Evolutionary conservation across 495 filamentous ascomycete species (phyloP), one percentile per base, ranked within the genome.

Genomic region (Friedmanniomyces simplex): DNA sequence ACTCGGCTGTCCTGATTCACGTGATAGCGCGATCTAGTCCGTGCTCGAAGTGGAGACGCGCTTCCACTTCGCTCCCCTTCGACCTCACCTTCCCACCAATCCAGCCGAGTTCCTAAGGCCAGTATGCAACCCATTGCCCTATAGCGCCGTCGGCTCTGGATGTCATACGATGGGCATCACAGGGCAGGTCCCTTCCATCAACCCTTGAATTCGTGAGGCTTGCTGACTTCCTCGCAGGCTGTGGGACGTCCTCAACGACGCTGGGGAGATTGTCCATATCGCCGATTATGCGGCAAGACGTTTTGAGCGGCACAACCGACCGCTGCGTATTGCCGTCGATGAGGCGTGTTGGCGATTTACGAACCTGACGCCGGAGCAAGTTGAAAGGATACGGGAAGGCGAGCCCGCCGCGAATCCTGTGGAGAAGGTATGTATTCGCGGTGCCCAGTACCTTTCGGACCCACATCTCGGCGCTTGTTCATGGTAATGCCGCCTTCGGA

Each of bases 271-370:
- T 37, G n/a, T 55, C 0, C 50, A 52, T 20, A 57, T 64, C 22
- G 66, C 61, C 1, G 55, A 61, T n/a, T 57, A 67, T 8, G 55
- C 66, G 7, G 46, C 56, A 8, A 20, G 60, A 22, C 58, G 61
- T 41, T 63, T 59, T 43, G 30, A 52, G 30, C 52, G 41, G 37
- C 46, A 55, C 41, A 41, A 55, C 12, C 45, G 67, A 20, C 67
- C 65, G 5, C 45, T 66, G 16, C 50, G 65, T 12, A 54, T 67
- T 16, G 67, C 67, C n/a, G 52, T 69, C 1, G 66, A 68, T 45
- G 66, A 66, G 41, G 65, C 66, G 2, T 55, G 64, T 22, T 69
- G 63, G 66, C 52, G 63, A 1, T 69, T 68, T 59, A 61, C 65
- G 47, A 68, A 68, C 39, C 30, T 69, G 10, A 64, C 63, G 0